Conservation (phyloP, 2,329 filamentous ascomycete genomes). For the Aspergillus alliaceus region DNA sequence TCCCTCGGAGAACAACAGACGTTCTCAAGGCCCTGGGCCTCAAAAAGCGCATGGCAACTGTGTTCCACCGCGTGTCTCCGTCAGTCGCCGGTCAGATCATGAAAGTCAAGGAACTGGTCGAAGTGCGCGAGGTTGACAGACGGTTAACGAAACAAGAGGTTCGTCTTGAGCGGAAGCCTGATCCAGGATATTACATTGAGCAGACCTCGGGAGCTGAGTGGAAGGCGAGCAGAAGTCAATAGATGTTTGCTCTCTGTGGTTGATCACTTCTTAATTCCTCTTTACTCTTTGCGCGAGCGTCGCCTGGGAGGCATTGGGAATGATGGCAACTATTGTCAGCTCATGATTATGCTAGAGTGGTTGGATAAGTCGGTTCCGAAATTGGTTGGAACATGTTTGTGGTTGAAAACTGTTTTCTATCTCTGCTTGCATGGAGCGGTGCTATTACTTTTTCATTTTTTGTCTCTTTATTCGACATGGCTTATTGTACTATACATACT, state of each 20-base stretch:
- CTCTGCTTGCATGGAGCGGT: constrained; percentile 22
- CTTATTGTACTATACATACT: constrained; percentile 14
- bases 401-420: neutral
- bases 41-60: constrained; percentile 78
- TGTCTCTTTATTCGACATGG: neutral
- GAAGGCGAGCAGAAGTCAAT: constrained; percentile 10
- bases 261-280: neutral
- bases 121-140: constrained; percentile 73
- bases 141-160: constrained; percentile 67
- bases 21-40: constrained; percentile 84
- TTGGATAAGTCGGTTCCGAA: neutral
- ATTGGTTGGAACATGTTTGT: neutral
- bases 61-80: constrained; percentile 81
- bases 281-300: neutral
- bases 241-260: neutral
- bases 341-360: neutral
- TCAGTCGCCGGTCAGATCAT: constrained; percentile 88
- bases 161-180: constrained; percentile 69
- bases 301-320: neutral
- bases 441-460: constrained; percentile 1
- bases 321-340: neutral
- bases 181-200: constrained; percentile 80
- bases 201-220: constrained; percentile 40
- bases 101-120: constrained; percentile 88
- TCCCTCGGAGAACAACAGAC: constrained; percentile 75